phyloP scores from a whole-genome alignment of 441 rosid genomes.

The Syzygium syzygioides region DNA sequence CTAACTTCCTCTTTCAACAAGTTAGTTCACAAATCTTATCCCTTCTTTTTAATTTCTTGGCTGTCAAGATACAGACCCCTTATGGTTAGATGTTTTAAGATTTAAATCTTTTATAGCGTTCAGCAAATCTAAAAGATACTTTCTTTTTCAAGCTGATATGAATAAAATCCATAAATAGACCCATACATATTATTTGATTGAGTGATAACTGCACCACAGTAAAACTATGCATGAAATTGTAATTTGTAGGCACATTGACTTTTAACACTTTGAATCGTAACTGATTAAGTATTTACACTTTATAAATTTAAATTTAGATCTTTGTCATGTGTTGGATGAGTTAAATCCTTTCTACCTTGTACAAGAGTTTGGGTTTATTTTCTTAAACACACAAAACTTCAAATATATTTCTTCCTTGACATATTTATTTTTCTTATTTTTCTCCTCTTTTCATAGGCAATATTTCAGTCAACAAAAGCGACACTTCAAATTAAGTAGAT shows the following conservation, averaged over 20 bases:
- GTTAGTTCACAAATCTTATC: background rate
- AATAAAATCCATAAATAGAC: background rate
- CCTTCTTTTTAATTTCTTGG: background rate
- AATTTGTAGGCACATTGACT: background rate
- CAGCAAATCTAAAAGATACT: background rate
- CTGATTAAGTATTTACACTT: background rate
- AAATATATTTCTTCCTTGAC: background rate
- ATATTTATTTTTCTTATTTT: background rate
- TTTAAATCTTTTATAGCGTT: background rate
- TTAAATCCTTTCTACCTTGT: background rate
- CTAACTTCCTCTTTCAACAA: background rate
- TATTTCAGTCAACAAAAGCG: too few species aligned
- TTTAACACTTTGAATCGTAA: background rate
- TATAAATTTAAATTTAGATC: background rate
- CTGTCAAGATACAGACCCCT: background rate
- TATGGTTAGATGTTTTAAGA: background rate
- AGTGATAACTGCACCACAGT: background rate
- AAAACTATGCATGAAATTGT: background rate
- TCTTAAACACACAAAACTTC: background rate
- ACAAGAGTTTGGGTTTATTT: background rate
- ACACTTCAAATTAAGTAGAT: background rate
- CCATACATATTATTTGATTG: too few species aligned
- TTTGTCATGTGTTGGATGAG: background rate
- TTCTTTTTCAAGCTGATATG: background rate
- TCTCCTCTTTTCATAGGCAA: background rate